These are phyloP conservation scores for Rosa hybrid DNA, from an alignment of 331 rosid genomes.

Conservation along the genomic window DNA sequence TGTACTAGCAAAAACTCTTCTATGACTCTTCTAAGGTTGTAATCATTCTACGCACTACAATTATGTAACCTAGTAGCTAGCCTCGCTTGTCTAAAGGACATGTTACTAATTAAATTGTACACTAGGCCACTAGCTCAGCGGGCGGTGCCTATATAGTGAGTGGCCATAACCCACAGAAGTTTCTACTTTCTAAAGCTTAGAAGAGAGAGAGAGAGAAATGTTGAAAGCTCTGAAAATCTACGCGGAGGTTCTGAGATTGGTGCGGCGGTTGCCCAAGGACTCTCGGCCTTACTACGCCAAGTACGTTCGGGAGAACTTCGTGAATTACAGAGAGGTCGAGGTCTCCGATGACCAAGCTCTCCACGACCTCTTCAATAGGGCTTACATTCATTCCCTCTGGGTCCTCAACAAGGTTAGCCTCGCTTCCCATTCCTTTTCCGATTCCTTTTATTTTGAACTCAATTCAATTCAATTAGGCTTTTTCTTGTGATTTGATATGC, in stretches of 20 bases:
- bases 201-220: background rate
- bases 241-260: conserved; percentile 43
- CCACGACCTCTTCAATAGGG: conserved; percentile 54
- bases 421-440: background rate
- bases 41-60: too few species aligned
- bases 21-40: too few species aligned
- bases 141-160: too few species aligned
- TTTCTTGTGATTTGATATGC: background rate
- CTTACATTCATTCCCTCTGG: conserved; percentile 52
- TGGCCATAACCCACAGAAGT: too few species aligned
- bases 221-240: conserved; percentile 37
- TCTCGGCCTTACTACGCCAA: conserved; percentile 64
- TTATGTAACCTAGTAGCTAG: too few species aligned
- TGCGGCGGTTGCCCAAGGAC: conserved; percentile 70
- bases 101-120: too few species aligned
- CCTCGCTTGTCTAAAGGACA: too few species aligned
- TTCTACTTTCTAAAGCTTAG: too few species aligned
- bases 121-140: too few species aligned
- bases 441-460: background rate
- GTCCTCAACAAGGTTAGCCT: conserved; percentile 43
- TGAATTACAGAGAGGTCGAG: conserved; percentile 57
- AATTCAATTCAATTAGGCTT: too few species aligned
- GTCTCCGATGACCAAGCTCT: conserved; percentile 41
- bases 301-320: conserved; percentile 50
- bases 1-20: too few species aligned